phyloP scores from a whole-genome alignment of 176 grass and related monocot species.

The Themeda triandra region DNA sequence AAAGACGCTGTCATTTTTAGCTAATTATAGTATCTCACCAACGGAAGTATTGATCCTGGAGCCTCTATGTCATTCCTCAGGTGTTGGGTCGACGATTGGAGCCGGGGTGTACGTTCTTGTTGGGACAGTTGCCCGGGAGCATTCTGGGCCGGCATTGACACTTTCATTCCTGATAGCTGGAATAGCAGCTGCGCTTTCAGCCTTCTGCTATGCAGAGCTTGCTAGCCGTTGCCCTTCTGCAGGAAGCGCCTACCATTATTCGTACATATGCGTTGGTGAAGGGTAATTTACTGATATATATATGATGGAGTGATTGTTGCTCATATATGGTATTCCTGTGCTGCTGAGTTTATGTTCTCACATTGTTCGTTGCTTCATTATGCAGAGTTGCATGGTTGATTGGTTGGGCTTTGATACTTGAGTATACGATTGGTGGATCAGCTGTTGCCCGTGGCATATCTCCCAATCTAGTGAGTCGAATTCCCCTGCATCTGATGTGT shows the following conservation, averaged over 20 bases:
- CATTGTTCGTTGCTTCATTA: not conserved
- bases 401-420: constrained; percentile 78
- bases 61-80: too few relatives aligned
- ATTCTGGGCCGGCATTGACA: constrained; percentile 62
- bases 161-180: constrained; percentile 83
- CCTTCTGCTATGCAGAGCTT: constrained; percentile 88
- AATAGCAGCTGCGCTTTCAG: constrained; percentile 78
- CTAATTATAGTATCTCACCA: too few relatives aligned
- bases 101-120: constrained; percentile 83
- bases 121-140: constrained; percentile 84
- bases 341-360: not conserved
- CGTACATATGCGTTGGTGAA: constrained; percentile 86
- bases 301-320: not conserved
- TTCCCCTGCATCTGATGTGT: not conserved
- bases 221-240: constrained; percentile 86
- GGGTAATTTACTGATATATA: constrained; percentile 55
- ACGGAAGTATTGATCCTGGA: too few relatives aligned
- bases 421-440: constrained; percentile 80
- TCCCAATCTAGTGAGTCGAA: constrained; percentile 51
- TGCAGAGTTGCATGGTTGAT: constrained; percentile 75
- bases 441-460: constrained; percentile 87
- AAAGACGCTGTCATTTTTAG: too few relatives aligned
- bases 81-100: constrained; percentile 65
- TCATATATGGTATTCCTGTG: not conserved
- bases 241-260: constrained; percentile 88